phyloP scores from a whole-genome alignment of 1,139 yeast species.

The Saccharomyces hybrid region DNA sequence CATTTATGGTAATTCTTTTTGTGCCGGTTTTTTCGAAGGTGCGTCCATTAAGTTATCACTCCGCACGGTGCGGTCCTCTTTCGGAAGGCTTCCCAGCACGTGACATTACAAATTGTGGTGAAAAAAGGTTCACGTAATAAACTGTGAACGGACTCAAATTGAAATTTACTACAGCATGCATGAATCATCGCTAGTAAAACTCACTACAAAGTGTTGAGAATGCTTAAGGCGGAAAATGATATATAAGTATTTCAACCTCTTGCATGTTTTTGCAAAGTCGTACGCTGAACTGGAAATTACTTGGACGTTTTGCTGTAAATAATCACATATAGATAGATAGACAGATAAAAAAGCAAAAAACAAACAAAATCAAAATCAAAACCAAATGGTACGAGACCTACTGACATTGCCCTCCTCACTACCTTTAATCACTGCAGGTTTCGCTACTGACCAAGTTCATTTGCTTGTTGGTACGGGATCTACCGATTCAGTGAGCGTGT shows the following conservation, averaged over 20 bases:
- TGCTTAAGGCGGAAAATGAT: background rate
- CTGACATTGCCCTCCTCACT: background rate
- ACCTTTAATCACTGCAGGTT: slow-evolving; percentile 33
- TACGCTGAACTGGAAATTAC: background rate
- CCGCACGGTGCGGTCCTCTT: background rate
- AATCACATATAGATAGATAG: background rate
- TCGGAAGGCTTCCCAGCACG: background rate
- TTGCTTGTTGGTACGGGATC: slow-evolving; percentile 49
- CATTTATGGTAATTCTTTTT: no score
- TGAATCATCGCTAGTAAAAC: background rate
- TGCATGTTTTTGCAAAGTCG: background rate
- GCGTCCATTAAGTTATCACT: background rate
- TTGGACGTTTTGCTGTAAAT: background rate
- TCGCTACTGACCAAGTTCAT: slow-evolving; percentile 48
- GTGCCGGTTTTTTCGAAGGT: background rate
- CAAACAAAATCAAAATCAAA: background rate
- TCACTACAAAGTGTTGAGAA: background rate
- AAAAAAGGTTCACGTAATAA: background rate
- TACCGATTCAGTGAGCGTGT: slow-evolving; percentile 36
- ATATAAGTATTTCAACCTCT: background rate
- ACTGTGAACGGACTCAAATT: background rate
- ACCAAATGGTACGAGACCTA: background rate
- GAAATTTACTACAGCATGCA: background rate
- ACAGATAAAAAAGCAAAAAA: no score
- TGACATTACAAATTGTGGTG: slow-evolving; percentile 1